phyloP scores from a whole-genome alignment of 1,284 basidiomycete genomes.

The Trichosporon sp. region DNA sequence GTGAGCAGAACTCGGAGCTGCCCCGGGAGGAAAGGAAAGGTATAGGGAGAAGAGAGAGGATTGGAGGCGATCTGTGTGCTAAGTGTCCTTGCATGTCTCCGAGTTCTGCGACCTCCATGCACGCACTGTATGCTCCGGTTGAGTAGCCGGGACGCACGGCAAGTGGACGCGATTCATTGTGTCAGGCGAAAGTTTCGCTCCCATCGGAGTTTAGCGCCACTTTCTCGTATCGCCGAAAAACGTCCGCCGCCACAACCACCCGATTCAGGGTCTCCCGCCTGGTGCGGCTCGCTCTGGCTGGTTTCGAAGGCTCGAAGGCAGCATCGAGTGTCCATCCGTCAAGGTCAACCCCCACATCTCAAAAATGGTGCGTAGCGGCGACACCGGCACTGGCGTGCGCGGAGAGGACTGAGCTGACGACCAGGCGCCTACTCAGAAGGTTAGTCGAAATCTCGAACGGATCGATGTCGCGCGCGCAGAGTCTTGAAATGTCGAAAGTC shows the following conservation, averaged over 20 bases:
- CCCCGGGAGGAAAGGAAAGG: too few relatives aligned
- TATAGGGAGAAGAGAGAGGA: too few relatives aligned
- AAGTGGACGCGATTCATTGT: background rate
- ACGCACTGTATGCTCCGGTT: background rate
- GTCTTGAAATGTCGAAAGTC: background rate
- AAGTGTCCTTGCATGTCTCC: too few relatives aligned
- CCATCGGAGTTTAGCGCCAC: background rate
- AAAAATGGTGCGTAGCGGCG: constrained; percentile 22
- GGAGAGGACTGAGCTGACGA: constrained; percentile 12
- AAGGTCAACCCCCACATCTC: constrained; percentile 13
- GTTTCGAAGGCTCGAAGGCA: constrained; percentile 1
- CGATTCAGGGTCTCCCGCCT: background rate
- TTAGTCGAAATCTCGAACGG: constrained; percentile 12
- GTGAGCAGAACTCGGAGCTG: too few relatives aligned
- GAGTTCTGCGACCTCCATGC: too few relatives aligned
- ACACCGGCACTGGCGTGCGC: background rate
- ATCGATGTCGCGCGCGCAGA: constrained; percentile 8
- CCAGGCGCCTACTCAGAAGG: constrained; percentile 26
- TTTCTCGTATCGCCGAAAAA: constrained; percentile 1
- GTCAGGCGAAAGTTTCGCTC: background rate
- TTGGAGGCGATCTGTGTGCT: too few relatives aligned
- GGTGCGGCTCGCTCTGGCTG: background rate
- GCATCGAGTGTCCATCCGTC: constrained; percentile 14
- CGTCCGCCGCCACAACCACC: background rate
- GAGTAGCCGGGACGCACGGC: background rate